Evolutionary conservation across 1,284 basidiomycete species (phyloP).

Genomic region (Moesziomyces sp.): DNA sequence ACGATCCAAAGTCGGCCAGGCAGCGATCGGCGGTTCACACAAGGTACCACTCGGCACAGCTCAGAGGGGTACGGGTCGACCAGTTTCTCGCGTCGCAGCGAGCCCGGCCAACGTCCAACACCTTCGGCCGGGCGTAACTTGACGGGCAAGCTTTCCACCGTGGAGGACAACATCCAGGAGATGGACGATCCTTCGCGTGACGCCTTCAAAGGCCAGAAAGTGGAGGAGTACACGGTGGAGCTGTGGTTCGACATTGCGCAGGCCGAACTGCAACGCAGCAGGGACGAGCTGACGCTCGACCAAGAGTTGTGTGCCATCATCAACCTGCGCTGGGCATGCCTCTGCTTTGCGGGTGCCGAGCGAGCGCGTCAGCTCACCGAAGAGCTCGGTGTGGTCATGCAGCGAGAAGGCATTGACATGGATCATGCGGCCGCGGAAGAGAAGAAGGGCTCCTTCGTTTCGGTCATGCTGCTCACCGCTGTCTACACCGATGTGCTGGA

Average conservation of each 20-base stretch:
- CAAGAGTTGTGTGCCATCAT: slow-evolving; percentile 44
- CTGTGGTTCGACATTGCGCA: slow-evolving; percentile 46
- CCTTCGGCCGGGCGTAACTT: slow-evolving; percentile 15
- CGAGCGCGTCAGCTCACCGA: slow-evolving; percentile 33
- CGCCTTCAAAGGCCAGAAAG: slow-evolving; percentile 27
- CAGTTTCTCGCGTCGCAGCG: slow-evolving; percentile 19
- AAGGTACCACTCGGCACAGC: background rate
- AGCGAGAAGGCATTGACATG: slow-evolving; percentile 38
- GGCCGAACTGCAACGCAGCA: slow-evolving; percentile 27
- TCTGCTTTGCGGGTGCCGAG: slow-evolving; percentile 46
- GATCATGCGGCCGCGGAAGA: slow-evolving; percentile 36
- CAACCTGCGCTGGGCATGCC: slow-evolving; percentile 43
- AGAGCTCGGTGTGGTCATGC: slow-evolving; percentile 40
- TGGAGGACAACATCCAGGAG: slow-evolving; percentile 36
- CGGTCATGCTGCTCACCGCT: slow-evolving; percentile 39
- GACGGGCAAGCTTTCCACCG: slow-evolving; percentile 34
- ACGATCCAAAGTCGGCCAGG: slow-evolving; percentile 10
- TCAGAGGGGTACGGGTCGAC: slow-evolving; percentile 25
- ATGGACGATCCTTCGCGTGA: slow-evolving; percentile 38
- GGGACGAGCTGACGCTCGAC: slow-evolving; percentile 31
- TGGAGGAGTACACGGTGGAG: slow-evolving; percentile 38
- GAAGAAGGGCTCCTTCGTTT: slow-evolving; percentile 32
- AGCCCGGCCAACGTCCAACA: background rate
- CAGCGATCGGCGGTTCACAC: background rate
- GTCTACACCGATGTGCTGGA: slow-evolving; percentile 47